These are phyloP conservation scores for Hanseniaspora osmophila DNA, from an alignment of 805 yeast genomes.

Conservation along the genomic window DNA sequence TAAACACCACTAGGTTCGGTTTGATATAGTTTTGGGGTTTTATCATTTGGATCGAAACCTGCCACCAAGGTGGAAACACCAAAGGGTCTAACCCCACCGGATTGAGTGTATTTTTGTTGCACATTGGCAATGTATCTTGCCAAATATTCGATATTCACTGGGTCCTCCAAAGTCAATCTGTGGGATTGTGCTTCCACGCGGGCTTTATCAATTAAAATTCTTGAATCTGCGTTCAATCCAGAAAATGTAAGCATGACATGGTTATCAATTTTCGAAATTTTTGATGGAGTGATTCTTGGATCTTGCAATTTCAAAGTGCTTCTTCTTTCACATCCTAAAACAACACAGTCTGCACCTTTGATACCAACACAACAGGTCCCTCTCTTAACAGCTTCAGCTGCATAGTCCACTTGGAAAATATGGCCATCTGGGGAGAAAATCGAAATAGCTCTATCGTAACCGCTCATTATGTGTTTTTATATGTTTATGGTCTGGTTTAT, in stretches of 20 bases:
- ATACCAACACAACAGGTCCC: slow-evolving; percentile 98
- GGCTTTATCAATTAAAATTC: slow-evolving; percentile 87
- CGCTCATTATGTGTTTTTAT: slow-evolving; percentile 53
- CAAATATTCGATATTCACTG: slow-evolving; percentile 80
- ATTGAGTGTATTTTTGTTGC: slow-evolving; percentile 91
- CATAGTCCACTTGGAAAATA: slow-evolving; percentile 97
- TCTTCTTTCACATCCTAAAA: slow-evolving; percentile 92
- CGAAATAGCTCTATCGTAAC: slow-evolving; percentile 97
- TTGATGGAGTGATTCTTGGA: slow-evolving; percentile 89
- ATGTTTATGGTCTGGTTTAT: not conserved
- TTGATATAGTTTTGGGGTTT: slow-evolving; percentile 69
- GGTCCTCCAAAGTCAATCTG: slow-evolving; percentile 84
- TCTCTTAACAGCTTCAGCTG: slow-evolving; percentile 92
- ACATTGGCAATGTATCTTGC: slow-evolving; percentile 95
- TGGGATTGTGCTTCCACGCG: slow-evolving; percentile 94
- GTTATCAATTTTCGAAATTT: slow-evolving; percentile 79
- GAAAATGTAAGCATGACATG: slow-evolving; percentile 91
- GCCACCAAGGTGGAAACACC: slow-evolving; percentile 92
- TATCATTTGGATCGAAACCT: slow-evolving; percentile 70
- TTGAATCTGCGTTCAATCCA: slow-evolving; percentile 95
- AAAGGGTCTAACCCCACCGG: slow-evolving; percentile 97
- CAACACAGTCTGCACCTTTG: slow-evolving; percentile 78
- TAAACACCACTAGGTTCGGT: slow-evolving; percentile 97
- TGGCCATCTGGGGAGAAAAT: slow-evolving; percentile 99
- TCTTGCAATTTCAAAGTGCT: slow-evolving; percentile 91